phyloP scores from a whole-genome alignment of 2,329 filamentous ascomycete species.

The Aspergillus arachidicola region DNA sequence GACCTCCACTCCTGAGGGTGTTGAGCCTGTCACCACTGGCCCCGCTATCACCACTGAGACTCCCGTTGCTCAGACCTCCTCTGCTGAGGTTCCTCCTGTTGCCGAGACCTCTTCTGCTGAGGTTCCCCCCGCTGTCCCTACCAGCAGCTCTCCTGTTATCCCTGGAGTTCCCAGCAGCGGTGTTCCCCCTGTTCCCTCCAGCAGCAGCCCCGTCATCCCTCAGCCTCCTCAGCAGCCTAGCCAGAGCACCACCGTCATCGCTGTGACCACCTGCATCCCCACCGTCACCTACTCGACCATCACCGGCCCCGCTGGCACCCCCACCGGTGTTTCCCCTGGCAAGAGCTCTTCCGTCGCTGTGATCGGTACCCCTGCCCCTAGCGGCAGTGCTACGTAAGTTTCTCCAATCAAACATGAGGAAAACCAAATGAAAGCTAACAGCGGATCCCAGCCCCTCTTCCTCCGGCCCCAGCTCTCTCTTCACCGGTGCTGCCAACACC shows the following conservation, averaged over 20 bases:
- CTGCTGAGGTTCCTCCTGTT: neutral
- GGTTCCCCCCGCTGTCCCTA: conserved; percentile 6
- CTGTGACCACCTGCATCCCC: conserved; percentile 36
- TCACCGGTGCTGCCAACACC: conserved; percentile 35
- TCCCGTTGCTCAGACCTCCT: neutral
- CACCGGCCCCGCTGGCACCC: conserved; percentile 18
- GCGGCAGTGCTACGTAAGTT: conserved; percentile 23
- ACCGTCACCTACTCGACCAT: conserved; percentile 36
- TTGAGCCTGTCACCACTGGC: conserved; percentile 19
- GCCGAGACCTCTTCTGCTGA: conserved; percentile 7
- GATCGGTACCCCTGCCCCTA: conserved; percentile 18
- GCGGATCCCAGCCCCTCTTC: conserved; percentile 17
- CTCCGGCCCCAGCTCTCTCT: conserved; percentile 21
- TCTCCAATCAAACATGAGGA: too few species aligned
- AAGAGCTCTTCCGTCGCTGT: conserved; percentile 20
- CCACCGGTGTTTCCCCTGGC: conserved; percentile 14
- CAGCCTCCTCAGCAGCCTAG: conserved; percentile 16
- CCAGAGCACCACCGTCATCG: conserved; percentile 28
- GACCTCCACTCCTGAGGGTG: conserved; percentile 28
- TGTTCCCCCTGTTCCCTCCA: conserved; percentile 20
- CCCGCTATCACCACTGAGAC: conserved; percentile 12
- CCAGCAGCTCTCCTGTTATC: conserved; percentile 9
- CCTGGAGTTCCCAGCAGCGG: conserved; percentile 17
- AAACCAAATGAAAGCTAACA: neutral
- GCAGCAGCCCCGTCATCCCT: conserved; percentile 17